Percentiles rank a stretch among this genome's conserved stretches.
phyloP scores from a whole-genome alignment of 2,329 filamentous ascomycete genomes.

The Hypoxylon sp. region DNA sequence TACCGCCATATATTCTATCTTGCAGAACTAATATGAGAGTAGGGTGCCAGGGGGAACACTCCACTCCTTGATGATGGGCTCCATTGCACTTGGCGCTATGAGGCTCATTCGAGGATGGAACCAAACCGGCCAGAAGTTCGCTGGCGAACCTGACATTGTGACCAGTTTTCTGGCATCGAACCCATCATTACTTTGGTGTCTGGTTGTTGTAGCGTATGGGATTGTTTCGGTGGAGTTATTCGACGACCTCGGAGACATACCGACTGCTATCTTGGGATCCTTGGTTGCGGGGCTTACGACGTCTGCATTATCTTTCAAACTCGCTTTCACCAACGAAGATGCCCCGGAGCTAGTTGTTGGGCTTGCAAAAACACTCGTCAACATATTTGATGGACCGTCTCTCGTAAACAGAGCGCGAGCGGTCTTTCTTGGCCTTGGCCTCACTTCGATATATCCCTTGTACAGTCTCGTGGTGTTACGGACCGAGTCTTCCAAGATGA shows the following conservation, averaged over 20 bases:
- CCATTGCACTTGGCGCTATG: conserved; percentile 71
- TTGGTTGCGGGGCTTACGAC: conserved; percentile 61
- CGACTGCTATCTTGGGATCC: conserved; percentile 59
- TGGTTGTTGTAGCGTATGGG: conserved; percentile 79
- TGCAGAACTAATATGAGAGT: conserved; percentile 15
- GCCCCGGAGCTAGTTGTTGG: conserved; percentile 82
- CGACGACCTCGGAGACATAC: conserved; percentile 59
- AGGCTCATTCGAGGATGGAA: conserved; percentile 88
- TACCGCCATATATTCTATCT: background rate
- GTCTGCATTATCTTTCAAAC: conserved; percentile 84
- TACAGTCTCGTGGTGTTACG: conserved; percentile 56
- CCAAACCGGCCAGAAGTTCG: conserved; percentile 96
- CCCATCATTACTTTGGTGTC: conserved; percentile 78
- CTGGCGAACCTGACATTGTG: conserved; percentile 90
- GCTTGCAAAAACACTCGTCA: conserved; percentile 59
- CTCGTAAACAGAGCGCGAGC: conserved; percentile 65
- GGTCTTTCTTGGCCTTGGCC: conserved; percentile 64
- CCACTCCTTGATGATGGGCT: conserved; percentile 49
- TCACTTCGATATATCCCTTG: conserved; percentile 58
- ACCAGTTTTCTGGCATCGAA: conserved; percentile 76
- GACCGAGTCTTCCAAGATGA: conserved; percentile 47
- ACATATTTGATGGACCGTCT: conserved; percentile 60
- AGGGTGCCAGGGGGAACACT: conserved; percentile 49
- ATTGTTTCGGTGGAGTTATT: conserved; percentile 67
- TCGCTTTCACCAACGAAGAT: conserved; percentile 89